Evolutionary conservation across 2,329 filamentous ascomycete species (phyloP), one percentile per base, ranked within the genome.

Genomic region (Plectosphaerella cucumerina): DNA sequence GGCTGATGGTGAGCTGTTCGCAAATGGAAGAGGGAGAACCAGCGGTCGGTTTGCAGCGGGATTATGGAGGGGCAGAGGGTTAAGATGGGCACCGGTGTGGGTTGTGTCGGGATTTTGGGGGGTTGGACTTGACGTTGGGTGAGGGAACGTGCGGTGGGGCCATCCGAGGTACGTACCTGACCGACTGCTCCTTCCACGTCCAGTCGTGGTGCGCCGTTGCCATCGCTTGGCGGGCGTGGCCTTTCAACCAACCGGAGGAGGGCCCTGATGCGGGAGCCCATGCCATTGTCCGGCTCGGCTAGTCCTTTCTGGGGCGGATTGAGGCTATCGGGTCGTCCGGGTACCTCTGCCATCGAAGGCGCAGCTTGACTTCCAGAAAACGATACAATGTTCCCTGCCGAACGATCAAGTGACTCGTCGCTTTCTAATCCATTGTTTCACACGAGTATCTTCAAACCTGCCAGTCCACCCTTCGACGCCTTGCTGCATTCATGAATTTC

Each of bases 11-110:
- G 39, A 42, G 39, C 39, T 42, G 39, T 42, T 42, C 39, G 39
- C 17, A 42, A 20, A 18, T 42, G 39, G 11, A 42, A 18, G 39
- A 42, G 50, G 49, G 50, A 44, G 50, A 51, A 45, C 58, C 57
- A 56, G 58, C 57, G 58, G 56, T 59, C 64, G 64, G 64, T 64
- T 66, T 63, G 55, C 59, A 59, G 53, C 62, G 64, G 62, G 55
- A 49, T 60, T 62, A 58, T 60, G 58, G 58, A 55, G 47, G 57
- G 55, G 57, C 39, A 42, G 39, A 42, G 17, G n/a, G 39, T 12
- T 17, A 18, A 42, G 39, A 31, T 31, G 26, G 26, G 26, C 12
- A 11, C 26, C 26, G 12, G 26, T 31, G 39, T 42, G 39, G 39
- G 48, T 44, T 50, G 54, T 54, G 51, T 39, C 42, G 48, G 48